Evolutionary conservation across 331 rosid species (phyloP).

Genomic region (Rosa hybrid): DNA sequence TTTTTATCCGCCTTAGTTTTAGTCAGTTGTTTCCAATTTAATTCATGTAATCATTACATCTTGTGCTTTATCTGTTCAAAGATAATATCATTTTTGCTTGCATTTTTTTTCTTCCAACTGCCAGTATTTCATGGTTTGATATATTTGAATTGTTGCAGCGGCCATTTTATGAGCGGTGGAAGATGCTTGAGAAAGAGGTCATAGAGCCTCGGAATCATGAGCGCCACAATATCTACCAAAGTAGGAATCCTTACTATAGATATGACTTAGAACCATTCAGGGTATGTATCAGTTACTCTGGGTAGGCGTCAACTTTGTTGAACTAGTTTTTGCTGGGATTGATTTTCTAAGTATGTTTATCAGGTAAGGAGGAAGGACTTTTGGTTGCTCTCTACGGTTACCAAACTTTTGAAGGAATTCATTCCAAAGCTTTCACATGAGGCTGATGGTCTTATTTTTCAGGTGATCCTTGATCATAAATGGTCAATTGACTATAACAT

Average conservation of each 20-base stretch:
- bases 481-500: conserved; percentile 10
- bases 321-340: conserved; percentile 23
- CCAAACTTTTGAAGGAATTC: conserved; percentile 77
- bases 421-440: conserved; percentile 92
- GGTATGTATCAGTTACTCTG: conserved; percentile 47
- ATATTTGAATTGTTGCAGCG: conserved; percentile 61
- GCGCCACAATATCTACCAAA: conserved; percentile 57
- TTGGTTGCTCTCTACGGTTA: conserved; percentile 94
- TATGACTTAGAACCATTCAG: conserved; percentile 95
- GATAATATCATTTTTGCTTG: not conserved
- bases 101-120: not conserved
- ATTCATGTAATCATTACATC: not conserved
- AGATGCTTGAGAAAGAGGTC: conserved; percentile 96
- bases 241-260: conserved; percentile 73
- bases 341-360: conserved; percentile 37
- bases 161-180: conserved; percentile 95
- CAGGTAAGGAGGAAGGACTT: conserved; percentile 98
- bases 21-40: not conserved
- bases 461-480: conserved; percentile 51
- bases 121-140: conserved; percentile 27
- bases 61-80: not conserved
- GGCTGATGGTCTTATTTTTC: conserved; percentile 96
- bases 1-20: not conserved
- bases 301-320: conserved; percentile 18
- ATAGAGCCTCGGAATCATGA: conserved; percentile 92